Base-by-base conservation (phyloP, 192 early-diverging fungal species). In the Coemansia sp. region DNA sequence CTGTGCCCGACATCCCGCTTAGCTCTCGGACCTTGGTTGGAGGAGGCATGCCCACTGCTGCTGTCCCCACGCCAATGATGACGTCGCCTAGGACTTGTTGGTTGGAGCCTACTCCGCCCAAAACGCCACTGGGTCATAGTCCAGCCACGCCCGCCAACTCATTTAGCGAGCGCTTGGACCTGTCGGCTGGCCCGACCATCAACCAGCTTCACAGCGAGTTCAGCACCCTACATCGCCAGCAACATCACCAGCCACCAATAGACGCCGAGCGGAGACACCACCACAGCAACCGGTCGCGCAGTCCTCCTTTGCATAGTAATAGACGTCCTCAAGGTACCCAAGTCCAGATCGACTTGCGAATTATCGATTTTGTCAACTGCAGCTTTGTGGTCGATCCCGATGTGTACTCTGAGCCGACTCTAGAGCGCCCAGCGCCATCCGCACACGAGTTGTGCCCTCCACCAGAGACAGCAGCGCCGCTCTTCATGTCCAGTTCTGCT, bases 361-460 rank as follows among this genome's bases (percentile, higher is more conserved):
- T 99, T 78, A 99, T 99, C 68, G 97, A 99, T 71, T 99, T 99
- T 82, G 94, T 94, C 10, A 91, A 98, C 64, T 95, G 94, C 68
- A 87, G 94, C 66, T 84, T 78, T 75, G 78, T 78, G n/a, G 50
- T 75, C 34, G 84, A 85, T 50, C 86, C 84, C 27, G 85, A 90
- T 32, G 59, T 74, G 40, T 24, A 24, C 24, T 24, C 24, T 24
- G 24, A 24, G 24, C 24, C 24, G 24, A 24, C 24, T 24, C 24
- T 72, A 71, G 60, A 53, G 39, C 78, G 74, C 40, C 77, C 78
- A 16, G 60, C 85, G 30, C 73, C 72, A 15, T 73, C 76, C 13
- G 61, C 64, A 29, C 84, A 86, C 30, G 85, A 71, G 47, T 29
- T 58, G 4, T 76, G 68, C 12, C 74, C 78, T 29, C 71, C 69